Percentiles rank a stretch among this genome's conserved stretches.
Conservation (phyloP, 371 early-diverging fungal genomes). For the Circinella umbellata region DNA sequence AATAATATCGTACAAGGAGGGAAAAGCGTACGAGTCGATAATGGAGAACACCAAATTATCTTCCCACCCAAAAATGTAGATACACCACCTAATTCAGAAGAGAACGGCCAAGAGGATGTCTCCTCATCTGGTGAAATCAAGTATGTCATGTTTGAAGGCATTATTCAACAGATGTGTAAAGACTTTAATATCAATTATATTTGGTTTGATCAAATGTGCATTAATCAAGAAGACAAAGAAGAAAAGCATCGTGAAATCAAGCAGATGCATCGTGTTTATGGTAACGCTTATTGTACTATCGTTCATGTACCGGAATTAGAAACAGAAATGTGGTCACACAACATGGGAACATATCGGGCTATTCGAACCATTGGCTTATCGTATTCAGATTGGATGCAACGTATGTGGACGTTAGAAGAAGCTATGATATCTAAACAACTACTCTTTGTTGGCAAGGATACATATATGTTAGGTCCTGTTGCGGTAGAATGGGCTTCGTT, state of each 20-base stretch:
- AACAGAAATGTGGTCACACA: not conserved
- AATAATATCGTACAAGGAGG: not conserved
- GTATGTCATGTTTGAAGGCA: not conserved
- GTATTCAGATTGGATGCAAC: not conserved
- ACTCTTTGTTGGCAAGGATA: not conserved
- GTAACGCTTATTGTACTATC: not conserved
- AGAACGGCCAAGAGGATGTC: not conserved
- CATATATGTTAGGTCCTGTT: not conserved
- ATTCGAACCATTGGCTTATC: not conserved
- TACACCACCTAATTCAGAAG: not conserved
- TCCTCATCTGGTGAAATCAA: not conserved
- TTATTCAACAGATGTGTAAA: slow-evolving; percentile 2
- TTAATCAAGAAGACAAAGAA: not conserved
- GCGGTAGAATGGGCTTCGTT: not conserved
- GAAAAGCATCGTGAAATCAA: not conserved
- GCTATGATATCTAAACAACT: not conserved
- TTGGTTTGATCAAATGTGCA: slow-evolving; percentile 4
- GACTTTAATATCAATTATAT: slow-evolving; percentile 56
- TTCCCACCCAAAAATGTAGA: not conserved
- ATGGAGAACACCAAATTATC: not conserved
- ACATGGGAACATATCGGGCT: not conserved
- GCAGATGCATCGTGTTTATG: not conserved
- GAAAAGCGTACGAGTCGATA: not conserved
- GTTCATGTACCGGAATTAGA: not conserved
- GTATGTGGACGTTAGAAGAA: not conserved